Conservation (phyloP, 257 asterid genomes). For the Verbena officinalis region DNA sequence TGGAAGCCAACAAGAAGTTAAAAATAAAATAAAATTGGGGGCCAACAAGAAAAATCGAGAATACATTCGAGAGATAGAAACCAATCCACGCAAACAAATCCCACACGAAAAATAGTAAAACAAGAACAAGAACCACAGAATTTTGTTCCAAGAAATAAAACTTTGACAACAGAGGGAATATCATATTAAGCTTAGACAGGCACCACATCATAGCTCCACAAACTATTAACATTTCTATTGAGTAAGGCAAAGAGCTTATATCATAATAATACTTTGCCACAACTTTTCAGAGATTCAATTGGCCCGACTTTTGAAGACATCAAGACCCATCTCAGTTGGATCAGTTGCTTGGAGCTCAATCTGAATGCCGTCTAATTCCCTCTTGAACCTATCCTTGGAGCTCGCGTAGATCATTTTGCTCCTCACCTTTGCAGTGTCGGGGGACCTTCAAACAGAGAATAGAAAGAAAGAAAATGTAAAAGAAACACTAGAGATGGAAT, state of each 20-base stretch:
- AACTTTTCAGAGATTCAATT: constrained; percentile 33
- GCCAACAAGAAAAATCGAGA: constrained; percentile 19
- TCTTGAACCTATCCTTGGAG: constrained; percentile 59
- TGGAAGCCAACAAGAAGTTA: too few species aligned
- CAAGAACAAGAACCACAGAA: constrained; percentile 15
- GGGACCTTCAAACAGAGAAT: constrained; percentile 40
- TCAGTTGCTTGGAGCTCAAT: constrained; percentile 57
- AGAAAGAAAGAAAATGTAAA: not conserved
- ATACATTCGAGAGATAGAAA: constrained; percentile 26
- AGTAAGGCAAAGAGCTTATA: constrained; percentile 29
- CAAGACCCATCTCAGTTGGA: constrained; percentile 56
- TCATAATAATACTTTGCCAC: constrained; percentile 23
- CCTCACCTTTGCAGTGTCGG: constrained; percentile 54
- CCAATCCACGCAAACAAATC: constrained; percentile 25
- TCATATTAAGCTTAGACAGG: constrained; percentile 27
- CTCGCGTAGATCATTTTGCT: constrained; percentile 59
- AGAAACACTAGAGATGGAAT: not conserved
- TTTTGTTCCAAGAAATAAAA: constrained; percentile 28
- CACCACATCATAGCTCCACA: constrained; percentile 36
- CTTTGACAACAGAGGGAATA: constrained; percentile 22
- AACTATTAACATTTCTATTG: constrained; percentile 40
- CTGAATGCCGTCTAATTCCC: constrained; percentile 55
- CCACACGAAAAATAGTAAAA: constrained; percentile 6
- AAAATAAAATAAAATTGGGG: not conserved
- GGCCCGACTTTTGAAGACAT: constrained; percentile 48